Conservation (phyloP, 345 rosid species). For the Turnera subulata region DNA sequence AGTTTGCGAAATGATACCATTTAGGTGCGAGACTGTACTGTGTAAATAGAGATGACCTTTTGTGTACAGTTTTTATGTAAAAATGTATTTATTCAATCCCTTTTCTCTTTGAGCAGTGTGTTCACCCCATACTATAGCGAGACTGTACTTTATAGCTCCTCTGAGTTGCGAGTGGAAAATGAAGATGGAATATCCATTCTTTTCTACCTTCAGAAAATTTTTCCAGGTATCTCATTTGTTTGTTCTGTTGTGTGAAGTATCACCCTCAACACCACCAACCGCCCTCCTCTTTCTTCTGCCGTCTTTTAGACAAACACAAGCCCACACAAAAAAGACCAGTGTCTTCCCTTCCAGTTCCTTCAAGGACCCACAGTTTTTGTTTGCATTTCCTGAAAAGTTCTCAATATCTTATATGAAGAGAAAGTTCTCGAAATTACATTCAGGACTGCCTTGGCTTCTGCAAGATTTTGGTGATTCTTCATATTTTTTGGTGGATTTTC, state of each 20-base stretch:
- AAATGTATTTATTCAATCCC: slow-evolving; percentile 1
- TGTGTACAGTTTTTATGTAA: slow-evolving; percentile 8
- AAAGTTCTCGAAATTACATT: too few species aligned
- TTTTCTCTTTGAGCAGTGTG: slow-evolving; percentile 48
- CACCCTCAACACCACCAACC: too few species aligned
- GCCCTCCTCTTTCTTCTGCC: background rate
- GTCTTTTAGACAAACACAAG: background rate
- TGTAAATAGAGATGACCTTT: slow-evolving; percentile 10
- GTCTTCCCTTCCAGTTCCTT: too few species aligned
- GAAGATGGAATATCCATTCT: slow-evolving; percentile 98
- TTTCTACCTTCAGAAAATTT: slow-evolving; percentile 98
- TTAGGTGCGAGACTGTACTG: slow-evolving; percentile 42
- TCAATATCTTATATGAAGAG: too few species aligned
- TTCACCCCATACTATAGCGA: slow-evolving; percentile 99
- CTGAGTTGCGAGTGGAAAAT: slow-evolving; percentile 84
- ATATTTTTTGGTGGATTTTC: too few species aligned
- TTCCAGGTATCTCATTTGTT: slow-evolving; percentile 59
- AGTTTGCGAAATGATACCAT: slow-evolving; percentile 84
- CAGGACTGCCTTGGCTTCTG: too few species aligned
- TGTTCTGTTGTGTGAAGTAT: too few species aligned
- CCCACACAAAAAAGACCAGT: too few species aligned
- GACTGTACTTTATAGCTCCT: slow-evolving; percentile 91
- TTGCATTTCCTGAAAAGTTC: too few species aligned
- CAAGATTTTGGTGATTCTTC: too few species aligned
- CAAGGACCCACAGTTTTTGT: too few species aligned